Evolutionary conservation across 768 basidiomycete genomes (phyloP), one percentile per base, ranked within the genome.

Genomic region (Psilocybe cubensis): DNA sequence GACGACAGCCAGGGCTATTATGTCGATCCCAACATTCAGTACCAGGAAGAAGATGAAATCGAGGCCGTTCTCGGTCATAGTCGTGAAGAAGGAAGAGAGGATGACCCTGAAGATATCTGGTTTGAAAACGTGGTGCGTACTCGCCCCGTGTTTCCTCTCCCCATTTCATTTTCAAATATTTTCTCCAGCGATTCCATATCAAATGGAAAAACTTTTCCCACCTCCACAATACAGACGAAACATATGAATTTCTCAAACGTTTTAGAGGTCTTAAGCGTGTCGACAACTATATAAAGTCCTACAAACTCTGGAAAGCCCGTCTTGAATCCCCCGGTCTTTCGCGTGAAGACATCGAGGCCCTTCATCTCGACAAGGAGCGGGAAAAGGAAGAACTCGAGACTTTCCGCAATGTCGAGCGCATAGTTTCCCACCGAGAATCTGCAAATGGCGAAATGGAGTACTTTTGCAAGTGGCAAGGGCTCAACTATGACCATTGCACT

Each of bases 181-280:
- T 51, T 58, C 63, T 3, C 68, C 20, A 97, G 95, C 94, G 95
- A 50, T 99, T 91, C 79, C 94, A 98, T 71, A 95, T 99, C 80
- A 99, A 99, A 74, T 99, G 97, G 97, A 98, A 98, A 74, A 88
- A 87, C 65, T 98, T 95, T 73, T 97, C 95, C 9, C 96, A 98
- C 71, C 82, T 98, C 14, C 97, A 98, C 79, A 98, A 99, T 69
- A 99, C 97, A n/a, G 96, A 98, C 70, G 97, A 99, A 74, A 89
- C 89, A 14, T 97, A 98, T 78, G 89, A 94, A 68, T 98, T 96
- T 73, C 78, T 98, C 57, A 98, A 96, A 73, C 86, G 91, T 23
- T 98, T 91, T 83, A 92, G 88, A 70, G 97, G 97, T 24, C 81
- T 97, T 64, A 98, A 98, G 73, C 92, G 95, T 49, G 93, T 99